Evolutionary conservation across 768 basidiomycete genomes (phyloP), one percentile per base, ranked within the genome.

Genomic region (Pleurotus djamor): DNA sequence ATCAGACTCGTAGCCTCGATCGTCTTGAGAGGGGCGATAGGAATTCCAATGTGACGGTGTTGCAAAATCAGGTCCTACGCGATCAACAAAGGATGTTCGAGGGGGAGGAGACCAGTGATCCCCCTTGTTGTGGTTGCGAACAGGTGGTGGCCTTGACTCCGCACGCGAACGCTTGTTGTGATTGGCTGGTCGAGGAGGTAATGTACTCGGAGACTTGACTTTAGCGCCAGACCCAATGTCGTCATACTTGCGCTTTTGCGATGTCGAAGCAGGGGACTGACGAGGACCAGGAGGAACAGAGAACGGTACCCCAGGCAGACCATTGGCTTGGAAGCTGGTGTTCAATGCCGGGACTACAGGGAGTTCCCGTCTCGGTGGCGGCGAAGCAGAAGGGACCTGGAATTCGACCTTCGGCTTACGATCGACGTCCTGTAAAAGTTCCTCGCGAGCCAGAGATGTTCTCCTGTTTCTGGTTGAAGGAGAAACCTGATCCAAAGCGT

Each of bases 21-120:
- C 52, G 32, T 52, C 17, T 34, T 54, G 10, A 41, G 38, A n/a
- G 10, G 38, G n/a, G 9, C 38, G 38, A 41, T n/a, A n/a, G n/a
- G 9, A 41, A 41, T n/a, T 41, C 9, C n/a, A 9, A 10, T n/a
- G 38, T n/a, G 38, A n/a, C 9, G 38, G n/a, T 4, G 38, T 9
- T 9, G n/a, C 38, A 41, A 41, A 9, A 9, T 41, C 38, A 10
- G 38, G n/a, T 10, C 38, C 38, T 41, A 41, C n/a, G n/a, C 38
- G 38, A n/a, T 41, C 38, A 41, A 41, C 38, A 41, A 41, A 41
- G 38, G 38, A n/a, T 41, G 38, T 10, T 10, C 38, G 52, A 35
- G 8, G 35, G 6, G 34, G 35, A 5, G 54, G 54, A n/a, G 54
- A 44, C 54, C 54, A 56, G 16, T 56, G 54, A 33, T 56, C 54